phyloP scores from a whole-genome alignment of 345 rosid species.

The Conringia planisiliqua region DNA sequence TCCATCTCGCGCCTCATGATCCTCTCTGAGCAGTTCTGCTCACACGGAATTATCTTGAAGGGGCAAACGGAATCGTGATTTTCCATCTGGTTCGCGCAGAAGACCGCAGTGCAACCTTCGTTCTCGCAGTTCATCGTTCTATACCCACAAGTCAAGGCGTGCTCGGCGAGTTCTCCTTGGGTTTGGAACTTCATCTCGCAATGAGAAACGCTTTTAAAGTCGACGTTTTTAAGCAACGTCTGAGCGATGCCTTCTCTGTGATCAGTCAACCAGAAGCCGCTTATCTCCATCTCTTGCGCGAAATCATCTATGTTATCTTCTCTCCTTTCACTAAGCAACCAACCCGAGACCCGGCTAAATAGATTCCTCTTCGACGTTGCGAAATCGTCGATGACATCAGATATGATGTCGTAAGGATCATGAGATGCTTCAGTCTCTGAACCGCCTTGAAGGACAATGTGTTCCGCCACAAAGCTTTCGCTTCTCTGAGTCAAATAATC shows the following conservation, averaged over 20 bases:
- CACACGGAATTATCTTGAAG: slow-evolving; percentile 79
- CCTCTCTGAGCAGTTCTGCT: slow-evolving; percentile 61
- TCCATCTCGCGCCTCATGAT: slow-evolving; percentile 88
- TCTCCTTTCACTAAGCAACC: slow-evolving; percentile 80
- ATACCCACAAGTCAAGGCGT: slow-evolving; percentile 47
- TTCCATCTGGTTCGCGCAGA: slow-evolving; percentile 55
- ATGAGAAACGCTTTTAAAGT: slow-evolving; percentile 58
- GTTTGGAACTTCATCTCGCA: slow-evolving; percentile 62
- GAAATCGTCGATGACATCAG: slow-evolving; percentile 70
- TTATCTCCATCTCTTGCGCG: slow-evolving; percentile 77
- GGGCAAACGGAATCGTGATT: slow-evolving; percentile 71
- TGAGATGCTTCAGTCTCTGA: slow-evolving; percentile 48
- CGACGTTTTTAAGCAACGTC: slow-evolving; percentile 69
- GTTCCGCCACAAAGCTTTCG: slow-evolving; percentile 72
- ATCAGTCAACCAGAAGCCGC: slow-evolving; percentile 69
- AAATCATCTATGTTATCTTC: slow-evolving; percentile 90
- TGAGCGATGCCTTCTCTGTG: slow-evolving; percentile 58
- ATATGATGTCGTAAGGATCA: slow-evolving; percentile 68
- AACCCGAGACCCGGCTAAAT: slow-evolving; percentile 74
- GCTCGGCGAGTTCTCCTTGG: slow-evolving; percentile 51
- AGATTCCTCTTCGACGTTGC: slow-evolving; percentile 65
- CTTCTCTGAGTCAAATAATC: slow-evolving; percentile 66
- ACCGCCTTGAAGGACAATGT: slow-evolving; percentile 52
- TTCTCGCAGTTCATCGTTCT: slow-evolving; percentile 58
- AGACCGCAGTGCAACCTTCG: slow-evolving; percentile 60